Base-by-base conservation (phyloP, 352 stramenopile genomes). In the Phytophthora brassicae region DNA sequence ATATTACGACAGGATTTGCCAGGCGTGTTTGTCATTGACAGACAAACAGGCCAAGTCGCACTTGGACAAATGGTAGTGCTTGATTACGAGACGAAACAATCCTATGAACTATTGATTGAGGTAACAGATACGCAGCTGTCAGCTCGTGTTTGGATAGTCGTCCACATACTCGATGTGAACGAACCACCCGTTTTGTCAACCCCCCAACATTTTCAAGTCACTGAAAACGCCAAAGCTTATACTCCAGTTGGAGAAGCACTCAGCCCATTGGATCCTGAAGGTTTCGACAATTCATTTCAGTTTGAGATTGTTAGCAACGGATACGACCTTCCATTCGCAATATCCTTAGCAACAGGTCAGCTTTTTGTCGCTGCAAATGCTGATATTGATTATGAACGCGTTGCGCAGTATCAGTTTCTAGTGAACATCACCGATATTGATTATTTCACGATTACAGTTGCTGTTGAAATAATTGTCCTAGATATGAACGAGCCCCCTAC, bases 401-500 rank as follows among this genome's bases (percentile, higher is more conserved):
- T 43, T 5, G 20, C 29, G 11, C 4, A 14, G 22, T 68, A 66
- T 57, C 19, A 13, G 19, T 19, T 72, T 0, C 42, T 59, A 55
- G 53, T 68, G 5, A 46, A 42, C 13, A 47, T 69, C 6, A 66
- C 59, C 1, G 65, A 69, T 43, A 19, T 17, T 4, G 65, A 72
- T 46, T 28, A 31, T 44, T 31, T 72, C 16, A 54, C 39, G 1
- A 0, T 61, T 19, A 59, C n/a, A 12, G 33, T 62, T 2, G 47
- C 66, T 6, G 38, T 72, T 8, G 51, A 51, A 17, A 48, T 72
- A 6, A 49, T 66, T 35, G 54, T 72, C 11, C 52, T 72, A 22
- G 55, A 72, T 20, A 22, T 72, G n/a, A 69, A 72, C 22, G 65
- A 72, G 13, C 12, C 59, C 17, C 65, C 65, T 31, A 17, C 17